Evolutionary conservation across 805 yeast species (phyloP).

Genomic region (Barnettozyma populi): DNA sequence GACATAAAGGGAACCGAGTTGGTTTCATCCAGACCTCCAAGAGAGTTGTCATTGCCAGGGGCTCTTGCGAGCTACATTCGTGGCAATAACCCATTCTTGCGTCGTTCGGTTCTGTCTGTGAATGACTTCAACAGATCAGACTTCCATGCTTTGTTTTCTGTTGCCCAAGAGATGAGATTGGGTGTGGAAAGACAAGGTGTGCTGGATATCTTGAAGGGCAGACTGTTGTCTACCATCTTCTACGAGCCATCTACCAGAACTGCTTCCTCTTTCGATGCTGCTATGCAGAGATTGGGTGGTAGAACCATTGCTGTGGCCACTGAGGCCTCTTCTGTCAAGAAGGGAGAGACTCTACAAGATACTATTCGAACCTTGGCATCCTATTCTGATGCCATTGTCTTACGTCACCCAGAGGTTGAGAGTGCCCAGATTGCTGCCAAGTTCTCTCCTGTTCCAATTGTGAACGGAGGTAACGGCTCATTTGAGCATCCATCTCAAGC

Average conservation of each 20-base stretch:
- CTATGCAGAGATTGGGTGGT: constrained; percentile 99
- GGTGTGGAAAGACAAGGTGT: constrained; percentile 97
- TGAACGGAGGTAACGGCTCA: constrained; percentile 97
- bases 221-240: constrained; percentile 89
- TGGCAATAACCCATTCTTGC: constrained; percentile 81
- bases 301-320: constrained; percentile 86
- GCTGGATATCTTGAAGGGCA: constrained; percentile 82
- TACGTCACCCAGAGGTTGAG: constrained; percentile 93
- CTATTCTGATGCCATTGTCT: constrained; percentile 92
- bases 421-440: constrained; percentile 93
- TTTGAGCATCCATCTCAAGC: constrained; percentile 99
- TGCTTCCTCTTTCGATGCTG: constrained; percentile 94
- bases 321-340: constrained; percentile 87
- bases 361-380: constrained; percentile 92
- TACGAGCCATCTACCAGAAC: constrained; percentile 99
- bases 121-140: constrained; percentile 83
- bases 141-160: constrained; percentile 87
- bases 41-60: constrained; percentile 69
- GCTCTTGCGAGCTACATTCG: constrained; percentile 75
- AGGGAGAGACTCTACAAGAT: constrained; percentile 97
- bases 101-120: constrained; percentile 84
- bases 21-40: constrained; percentile 69
- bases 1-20: constrained; percentile 59
- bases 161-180: constrained; percentile 96
- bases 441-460: constrained; percentile 93